Evolutionary conservation across 768 basidiomycete species (phyloP), one percentile per base, ranked within the genome.

Genomic region (Hericium erinaceus): DNA sequence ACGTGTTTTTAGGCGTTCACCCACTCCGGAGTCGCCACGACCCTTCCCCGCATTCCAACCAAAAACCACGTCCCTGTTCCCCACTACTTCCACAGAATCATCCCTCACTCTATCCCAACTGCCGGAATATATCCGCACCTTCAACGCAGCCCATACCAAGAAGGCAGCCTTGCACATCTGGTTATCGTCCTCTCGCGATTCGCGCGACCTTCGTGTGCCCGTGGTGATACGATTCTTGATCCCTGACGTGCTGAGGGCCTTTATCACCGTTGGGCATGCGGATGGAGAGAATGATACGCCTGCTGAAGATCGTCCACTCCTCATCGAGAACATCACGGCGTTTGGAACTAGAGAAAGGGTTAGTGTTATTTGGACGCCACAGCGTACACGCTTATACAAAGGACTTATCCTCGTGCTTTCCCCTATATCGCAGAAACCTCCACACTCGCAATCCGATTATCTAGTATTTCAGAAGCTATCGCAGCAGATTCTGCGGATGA

Each of bases 261-360:
- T 83, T 72, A 65, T 89, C 48, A 80, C 78, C 6, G 68, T 76
- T 54, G 68, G 64, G 2, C 63, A 61, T 28, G 58, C 67, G 13
- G 57, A 58, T 39, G 71, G 72, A 18, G 71, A 71, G 8, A 49
- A 48, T 13, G 38, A 46, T 11, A 26, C 44, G 46, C 39, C 60
- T 22, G 13, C 28, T 15, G 39, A 46, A 57, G 49, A 44, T 52
- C 62, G 67, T n/a, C 59, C 64, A 4, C 70, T 83, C 40, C 61
- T 78, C 12, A 77, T 84, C 33, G 86, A 88, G 64, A 85, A 76
- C 56, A 75, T 87, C 48, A 76, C 82, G n/a, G 79, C 77, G 10
- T 87, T 89, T 67, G 88, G 85, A 6, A 82, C 89, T 22, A 74
- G 88, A 64, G 89, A 92, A 73, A 77, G 73, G 73, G 88, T 85